Percentiles rank a stretch among this genome's conserved stretches.
Conservation (phyloP, 371 early-diverging fungal species). For the Actinomucor elegans region DNA sequence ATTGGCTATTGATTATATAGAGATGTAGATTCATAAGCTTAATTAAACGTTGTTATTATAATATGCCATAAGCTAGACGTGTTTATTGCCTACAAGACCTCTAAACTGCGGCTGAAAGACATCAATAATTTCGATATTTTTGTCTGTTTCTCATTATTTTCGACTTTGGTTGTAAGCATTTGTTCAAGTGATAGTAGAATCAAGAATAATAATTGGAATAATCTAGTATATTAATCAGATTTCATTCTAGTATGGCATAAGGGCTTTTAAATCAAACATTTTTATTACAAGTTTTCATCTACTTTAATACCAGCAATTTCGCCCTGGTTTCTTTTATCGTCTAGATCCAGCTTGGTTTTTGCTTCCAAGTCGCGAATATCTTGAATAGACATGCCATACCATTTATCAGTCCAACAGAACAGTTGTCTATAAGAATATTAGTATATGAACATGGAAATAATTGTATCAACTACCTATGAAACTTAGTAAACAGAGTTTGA, state of each 20-base stretch:
- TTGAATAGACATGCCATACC: constrained; percentile 72
- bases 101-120: no score
- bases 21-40: no score
- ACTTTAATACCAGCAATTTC: not conserved
- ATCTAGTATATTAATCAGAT: no score
- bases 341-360: constrained; percentile 61
- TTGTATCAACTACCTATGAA: constrained; percentile 29
- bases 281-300: constrained; percentile 4
- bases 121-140: no score
- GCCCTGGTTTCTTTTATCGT: constrained; percentile 32
- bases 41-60: no score
- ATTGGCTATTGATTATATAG: no score
- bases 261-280: no score
- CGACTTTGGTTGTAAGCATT: not conserved
- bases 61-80: no score
- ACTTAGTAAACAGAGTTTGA: constrained; percentile 29
- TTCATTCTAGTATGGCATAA: no score
- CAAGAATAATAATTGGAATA: not conserved
- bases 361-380: constrained; percentile 64
- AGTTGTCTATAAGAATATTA: constrained; percentile 51
- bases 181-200: not conserved
- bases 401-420: constrained; percentile 70
- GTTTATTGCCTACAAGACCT: no score
- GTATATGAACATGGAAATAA: constrained; percentile 26
- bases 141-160: no score